Evolutionary conservation across 257 asterid species (phyloP), one percentile per base, ranked within the genome.

Genomic region (Solanum medicagineum): DNA sequence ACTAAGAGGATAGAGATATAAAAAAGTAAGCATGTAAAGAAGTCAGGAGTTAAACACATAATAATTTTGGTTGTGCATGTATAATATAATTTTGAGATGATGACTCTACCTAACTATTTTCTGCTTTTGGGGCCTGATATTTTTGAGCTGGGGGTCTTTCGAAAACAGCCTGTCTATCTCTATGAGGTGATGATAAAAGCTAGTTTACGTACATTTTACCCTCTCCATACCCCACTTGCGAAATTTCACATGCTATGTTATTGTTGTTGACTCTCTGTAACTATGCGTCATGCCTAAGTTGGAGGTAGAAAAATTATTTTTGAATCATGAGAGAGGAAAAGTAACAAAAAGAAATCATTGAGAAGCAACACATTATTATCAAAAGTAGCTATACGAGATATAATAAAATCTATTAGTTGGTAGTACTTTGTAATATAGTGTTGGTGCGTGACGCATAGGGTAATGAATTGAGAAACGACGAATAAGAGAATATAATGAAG

Each of bases 401-500:
- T n/a, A 60, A n/a, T 10, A 60, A 26, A 20, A 59, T 60, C n/a
- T n/a, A 59, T 2, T 59, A n/a, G 29, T 59, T 57, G 65, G 65
- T 57, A 57, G 26, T 59, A 53, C 19, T 53, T 60, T 60, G 66
- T 60, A 60, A 10, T 63, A 40, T 42, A 70, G 80, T 70, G 4
- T 60, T 20, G 5, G 26, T 16, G 47, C 3, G 2, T 68, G 77
- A 17, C 5, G 66, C 20, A 20, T 69, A 47, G 40, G 14, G 40
- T 47, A 49, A 15, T 79, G 29, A 54, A 26, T 47, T 79, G 13
- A 53, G 4, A 79, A 79, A 79, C 83, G 83, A 79, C 83, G 45
- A 79, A 29, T 24, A 79, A 32, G 11, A 79, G 65, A 79, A 79
- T 79, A 79, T 79, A 70, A 70, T 19, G 29, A 70, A 70, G 22